Conservation (phyloP, 2,329 filamentous ascomycete genomes). For the Trichoderma gracile region DNA sequence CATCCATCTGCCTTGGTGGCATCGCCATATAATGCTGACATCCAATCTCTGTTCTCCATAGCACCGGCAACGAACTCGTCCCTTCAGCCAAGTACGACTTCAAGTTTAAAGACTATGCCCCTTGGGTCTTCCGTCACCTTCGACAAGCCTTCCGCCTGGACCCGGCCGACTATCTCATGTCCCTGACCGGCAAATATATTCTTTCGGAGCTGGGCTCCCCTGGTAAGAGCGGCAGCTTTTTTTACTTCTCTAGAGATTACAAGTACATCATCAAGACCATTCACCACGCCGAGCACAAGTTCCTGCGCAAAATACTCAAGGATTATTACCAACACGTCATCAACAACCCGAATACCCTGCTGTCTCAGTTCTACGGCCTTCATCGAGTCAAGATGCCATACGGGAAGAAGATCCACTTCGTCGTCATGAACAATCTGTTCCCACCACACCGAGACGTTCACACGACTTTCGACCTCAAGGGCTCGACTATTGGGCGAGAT, state of each 20-base stretch:
- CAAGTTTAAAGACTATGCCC: constrained; percentile 99
- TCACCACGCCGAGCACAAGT: constrained; percentile 91
- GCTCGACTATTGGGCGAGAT: constrained; percentile 90
- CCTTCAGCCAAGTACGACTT: constrained; percentile 99
- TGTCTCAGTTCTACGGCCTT: constrained; percentile 96
- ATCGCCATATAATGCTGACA: neutral
- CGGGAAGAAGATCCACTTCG: constrained; percentile 97
- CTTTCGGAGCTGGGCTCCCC: constrained; percentile 95
- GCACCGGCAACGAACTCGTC: constrained; percentile 93
- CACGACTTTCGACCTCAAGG: constrained; percentile 94
- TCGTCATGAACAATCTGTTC: constrained; percentile 99
- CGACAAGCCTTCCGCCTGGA: constrained; percentile 86
- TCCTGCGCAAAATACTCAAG: constrained; percentile 77
- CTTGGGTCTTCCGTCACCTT: constrained; percentile 95
- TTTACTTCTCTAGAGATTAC: constrained; percentile 99
- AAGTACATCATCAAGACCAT: constrained; percentile 99
- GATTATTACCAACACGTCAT: constrained; percentile 94
- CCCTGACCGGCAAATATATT: constrained; percentile 97
- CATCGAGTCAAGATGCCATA: constrained; percentile 98
- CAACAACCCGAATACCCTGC: constrained; percentile 91
- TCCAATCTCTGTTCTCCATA: constrained; percentile 37
- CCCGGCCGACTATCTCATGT: constrained; percentile 97
- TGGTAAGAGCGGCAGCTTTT: constrained; percentile 98
- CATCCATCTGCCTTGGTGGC: neutral
- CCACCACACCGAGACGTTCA: constrained; percentile 97